Base-by-base conservation (phyloP, 805 yeast species). In the Wickerhamomyces pijperi region DNA sequence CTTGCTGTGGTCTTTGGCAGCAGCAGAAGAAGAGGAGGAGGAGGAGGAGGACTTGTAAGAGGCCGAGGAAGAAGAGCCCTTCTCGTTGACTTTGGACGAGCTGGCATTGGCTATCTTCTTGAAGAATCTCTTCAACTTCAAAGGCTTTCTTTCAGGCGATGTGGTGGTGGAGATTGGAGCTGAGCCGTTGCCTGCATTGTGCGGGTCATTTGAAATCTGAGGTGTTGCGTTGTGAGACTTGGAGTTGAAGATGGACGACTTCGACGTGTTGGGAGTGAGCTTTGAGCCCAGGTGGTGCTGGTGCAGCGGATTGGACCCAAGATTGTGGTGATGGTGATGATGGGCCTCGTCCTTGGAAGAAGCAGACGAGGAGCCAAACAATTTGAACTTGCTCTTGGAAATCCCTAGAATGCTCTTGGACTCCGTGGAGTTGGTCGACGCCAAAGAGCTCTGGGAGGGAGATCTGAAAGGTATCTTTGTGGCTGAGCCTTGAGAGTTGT, bases 111-210 rank as follows among this genome's bases (percentile, higher is more conserved):
- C 42, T 14, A 69, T 56, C 44, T 70, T 74, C 50, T 73, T 72
- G 54, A 76, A 67, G 51, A 73, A 75, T 39, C 81, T 53, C 46
- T 63, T 70, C 48, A 76, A 54, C 38, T 51, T 48, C 20, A 53
- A 33, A 11, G 61, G 54, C 34, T 43, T 49, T 40, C 45, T 48
- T 34, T 36, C 29, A 9, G 29, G 29, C n/a, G 29, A 25, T 25
- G 29, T 25, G 13, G 29, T 8, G 12, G 14, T 13, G 5, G 29
- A 25, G 4, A 21, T 21, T 11, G 25, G 25, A 6, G 25, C 25
- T 7, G 9, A 7, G 25, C 25, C 11, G 25, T 21, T 21, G n/a
- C 9, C 23, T 21, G 23, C 9, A 9, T 9, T 6, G 29, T 25
- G 29, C 14, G 29, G 29, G n/a, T 25, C 29, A 23, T 44, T 32